Percentiles rank a stretch among this genome's conserved stretches.
phyloP scores from a whole-genome alignment of 495 filamentous ascomycete species.

The Podospora pseudopauciseta region DNA sequence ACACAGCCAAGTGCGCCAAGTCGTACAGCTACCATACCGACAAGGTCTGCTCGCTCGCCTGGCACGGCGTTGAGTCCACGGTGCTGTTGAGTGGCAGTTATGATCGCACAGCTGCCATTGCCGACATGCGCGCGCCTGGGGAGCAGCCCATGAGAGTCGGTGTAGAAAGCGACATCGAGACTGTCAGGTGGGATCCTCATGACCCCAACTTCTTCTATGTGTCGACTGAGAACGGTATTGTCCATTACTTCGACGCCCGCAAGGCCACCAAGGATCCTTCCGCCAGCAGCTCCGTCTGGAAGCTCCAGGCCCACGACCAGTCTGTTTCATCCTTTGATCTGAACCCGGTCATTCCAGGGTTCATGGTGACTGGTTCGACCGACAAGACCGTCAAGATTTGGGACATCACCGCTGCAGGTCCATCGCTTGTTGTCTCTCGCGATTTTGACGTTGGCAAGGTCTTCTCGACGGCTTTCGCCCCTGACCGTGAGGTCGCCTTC shows the following conservation, averaged over 20 bases:
- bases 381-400: constrained; percentile 96
- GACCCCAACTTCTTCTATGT: constrained; percentile 91
- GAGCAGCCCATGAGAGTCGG: constrained; percentile 75
- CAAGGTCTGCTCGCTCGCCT: constrained; percentile 92
- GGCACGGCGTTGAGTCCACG: constrained; percentile 84
- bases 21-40: constrained; percentile 90
- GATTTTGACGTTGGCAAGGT: constrained; percentile 92
- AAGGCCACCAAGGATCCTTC: constrained; percentile 63
- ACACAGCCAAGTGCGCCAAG: constrained; percentile 85
- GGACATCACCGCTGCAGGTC: constrained; percentile 76
- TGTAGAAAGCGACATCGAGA: constrained; percentile 93
- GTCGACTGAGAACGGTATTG: constrained; percentile 82
- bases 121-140: constrained; percentile 89
- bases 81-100: constrained; percentile 89
- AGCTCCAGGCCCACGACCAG: constrained; percentile 89
- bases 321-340: constrained; percentile 94
- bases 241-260: constrained; percentile 84
- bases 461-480: constrained; percentile 85
- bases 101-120: constrained; percentile 84
- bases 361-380: constrained; percentile 84
- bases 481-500: constrained; percentile 85
- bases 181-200: constrained; percentile 87
- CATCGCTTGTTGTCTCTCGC: constrained; percentile 84
- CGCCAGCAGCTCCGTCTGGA: constrained; percentile 82
- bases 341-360: constrained; percentile 83